Percentiles rank a stretch among this genome's conserved stretches.
phyloP scores from a whole-genome alignment of 2,329 filamentous ascomycete genomes.

The Pseudocercospora vitis region DNA sequence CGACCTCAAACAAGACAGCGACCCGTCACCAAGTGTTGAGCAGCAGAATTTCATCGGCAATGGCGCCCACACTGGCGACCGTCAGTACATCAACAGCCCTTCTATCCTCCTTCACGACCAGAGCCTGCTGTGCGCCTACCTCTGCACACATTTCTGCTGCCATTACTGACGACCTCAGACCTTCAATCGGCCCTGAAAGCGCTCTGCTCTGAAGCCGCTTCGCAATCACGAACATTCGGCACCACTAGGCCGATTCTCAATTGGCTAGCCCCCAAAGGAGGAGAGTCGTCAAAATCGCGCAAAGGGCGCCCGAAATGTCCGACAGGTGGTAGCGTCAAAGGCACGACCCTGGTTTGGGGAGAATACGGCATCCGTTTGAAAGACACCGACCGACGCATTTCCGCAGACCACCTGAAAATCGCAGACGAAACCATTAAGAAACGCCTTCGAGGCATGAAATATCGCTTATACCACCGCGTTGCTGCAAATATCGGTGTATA shows the following conservation, averaged over 20 bases:
- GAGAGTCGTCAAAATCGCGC: constrained; percentile 80
- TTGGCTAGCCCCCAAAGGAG: constrained; percentile 80
- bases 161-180: constrained; percentile 37
- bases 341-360: constrained; percentile 94
- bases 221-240: constrained; percentile 31
- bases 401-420: constrained; percentile 79
- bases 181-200: constrained; percentile 35
- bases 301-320: constrained; percentile 86
- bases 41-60: no score
- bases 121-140: constrained; percentile 34
- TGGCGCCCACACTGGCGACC: background rate
- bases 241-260: constrained; percentile 46
- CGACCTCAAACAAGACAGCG: no score
- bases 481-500: constrained; percentile 94
- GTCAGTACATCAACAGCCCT: constrained; percentile 21
- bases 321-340: constrained; percentile 86
- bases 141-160: background rate
- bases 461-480: constrained; percentile 86
- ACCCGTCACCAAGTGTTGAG: no score
- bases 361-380: constrained; percentile 92
- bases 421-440: constrained; percentile 92
- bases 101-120: constrained; percentile 32
- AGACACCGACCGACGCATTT: constrained; percentile 90
- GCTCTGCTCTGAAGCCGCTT: constrained; percentile 27
- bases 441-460: constrained; percentile 85